Conservation (phyloP, 768 basidiomycete species). For the Astraeus odoratus region DNA sequence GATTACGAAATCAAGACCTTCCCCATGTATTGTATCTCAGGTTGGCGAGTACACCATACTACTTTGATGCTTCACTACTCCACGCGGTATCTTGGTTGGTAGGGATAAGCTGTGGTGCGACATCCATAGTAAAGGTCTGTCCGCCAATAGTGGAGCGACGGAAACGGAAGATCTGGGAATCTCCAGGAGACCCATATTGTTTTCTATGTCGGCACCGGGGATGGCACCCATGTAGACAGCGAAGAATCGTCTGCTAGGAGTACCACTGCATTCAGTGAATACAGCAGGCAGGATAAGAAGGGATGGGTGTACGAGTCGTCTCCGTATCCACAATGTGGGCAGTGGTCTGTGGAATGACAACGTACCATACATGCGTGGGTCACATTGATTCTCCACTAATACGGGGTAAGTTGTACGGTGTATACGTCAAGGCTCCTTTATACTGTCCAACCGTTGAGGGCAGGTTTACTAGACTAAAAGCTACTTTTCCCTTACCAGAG, state of each 20-base stretch:
- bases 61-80: neutral
- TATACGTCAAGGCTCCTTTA: too few relatives aligned
- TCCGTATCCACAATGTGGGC: constrained; percentile 18
- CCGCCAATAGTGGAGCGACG: neutral
- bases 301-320: constrained; percentile 8
- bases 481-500: constrained; percentile 2
- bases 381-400: too few relatives aligned
- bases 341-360: constrained; percentile 6
- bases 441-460: too few relatives aligned
- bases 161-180: constrained; percentile 1
- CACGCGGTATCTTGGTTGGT: neutral
- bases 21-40: neutral
- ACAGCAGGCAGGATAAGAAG: neutral
- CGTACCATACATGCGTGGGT: constrained; percentile 1
- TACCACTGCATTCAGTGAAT: constrained; percentile 1
- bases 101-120: constrained; percentile 1
- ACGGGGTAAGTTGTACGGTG: too few relatives aligned
- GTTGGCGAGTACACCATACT: neutral
- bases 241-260: constrained; percentile 9
- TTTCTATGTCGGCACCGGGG: neutral
- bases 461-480: neutral
- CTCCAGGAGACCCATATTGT: neutral
- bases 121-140: neutral
- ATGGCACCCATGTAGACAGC: constrained; percentile 4
- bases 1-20: constrained; percentile 1